Evolutionary conservation across 2,329 filamentous ascomycete species (phyloP).

Genomic region (Trichophyton rubrum): DNA sequence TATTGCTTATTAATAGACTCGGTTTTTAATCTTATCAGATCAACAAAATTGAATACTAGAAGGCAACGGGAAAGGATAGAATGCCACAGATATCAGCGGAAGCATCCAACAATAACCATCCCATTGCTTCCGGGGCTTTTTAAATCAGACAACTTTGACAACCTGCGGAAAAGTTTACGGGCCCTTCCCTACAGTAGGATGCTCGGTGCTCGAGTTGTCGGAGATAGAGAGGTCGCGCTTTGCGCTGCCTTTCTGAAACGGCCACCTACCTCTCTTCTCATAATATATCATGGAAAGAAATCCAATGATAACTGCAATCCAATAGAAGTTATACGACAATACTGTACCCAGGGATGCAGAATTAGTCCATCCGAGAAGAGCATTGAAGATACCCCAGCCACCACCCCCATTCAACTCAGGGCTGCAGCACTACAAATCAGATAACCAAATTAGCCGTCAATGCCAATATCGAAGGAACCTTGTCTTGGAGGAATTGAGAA

Average conservation of each 20-base stretch:
- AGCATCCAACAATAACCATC: background rate
- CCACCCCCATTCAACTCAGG: slow-evolving; percentile 58
- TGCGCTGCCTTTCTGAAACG: slow-evolving; percentile 7
- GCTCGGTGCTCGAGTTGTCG: background rate
- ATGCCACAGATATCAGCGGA: too few species aligned
- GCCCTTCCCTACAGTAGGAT: background rate
- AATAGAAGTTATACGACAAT: slow-evolving; percentile 79
- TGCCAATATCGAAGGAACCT: background rate
- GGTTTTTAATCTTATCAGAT: too few species aligned
- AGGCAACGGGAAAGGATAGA: too few species aligned
- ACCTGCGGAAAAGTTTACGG: background rate
- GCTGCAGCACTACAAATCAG: slow-evolving; percentile 55
- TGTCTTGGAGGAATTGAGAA: background rate
- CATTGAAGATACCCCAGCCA: slow-evolving; percentile 80
- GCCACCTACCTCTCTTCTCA: slow-evolving; percentile 14
- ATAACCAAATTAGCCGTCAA: background rate
- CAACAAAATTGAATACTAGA: too few species aligned
- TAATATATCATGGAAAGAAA: slow-evolving; percentile 43
- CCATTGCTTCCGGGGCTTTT: background rate
- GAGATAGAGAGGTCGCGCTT: background rate
- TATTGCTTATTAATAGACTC: too few species aligned
- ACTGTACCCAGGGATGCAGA: slow-evolving; percentile 79
- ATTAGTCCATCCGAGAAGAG: slow-evolving; percentile 77
- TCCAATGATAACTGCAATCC: slow-evolving; percentile 56
- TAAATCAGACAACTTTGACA: background rate